Percentiles rank a stretch among this genome's conserved stretches.
phyloP scores from a whole-genome alignment of 208 protist genomes.

The Acanthamoeba polyphaga region DNA sequence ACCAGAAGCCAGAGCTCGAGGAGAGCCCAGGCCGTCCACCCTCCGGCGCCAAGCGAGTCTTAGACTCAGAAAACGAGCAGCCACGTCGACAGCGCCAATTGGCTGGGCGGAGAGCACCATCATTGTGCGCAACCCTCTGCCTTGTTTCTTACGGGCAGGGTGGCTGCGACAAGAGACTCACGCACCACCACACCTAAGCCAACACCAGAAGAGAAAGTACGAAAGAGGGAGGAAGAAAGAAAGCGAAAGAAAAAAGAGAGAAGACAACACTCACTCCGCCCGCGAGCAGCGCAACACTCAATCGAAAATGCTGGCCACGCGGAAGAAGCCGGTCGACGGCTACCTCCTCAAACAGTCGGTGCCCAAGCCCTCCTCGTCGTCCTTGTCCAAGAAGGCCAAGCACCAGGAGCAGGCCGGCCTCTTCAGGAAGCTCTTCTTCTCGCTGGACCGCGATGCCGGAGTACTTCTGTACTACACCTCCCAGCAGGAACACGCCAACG shows the following conservation, averaged over 20 bases:
- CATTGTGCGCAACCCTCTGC: too few relatives aligned
- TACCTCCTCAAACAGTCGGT: constrained; percentile 38
- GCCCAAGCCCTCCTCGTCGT: background rate
- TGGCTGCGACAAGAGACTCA: too few relatives aligned
- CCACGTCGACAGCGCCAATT: too few relatives aligned
- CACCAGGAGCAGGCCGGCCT: background rate
- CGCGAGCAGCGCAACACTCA: background rate
- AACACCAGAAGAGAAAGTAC: background rate
- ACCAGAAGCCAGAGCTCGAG: too few relatives aligned
- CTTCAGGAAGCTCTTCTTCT: constrained; percentile 27
- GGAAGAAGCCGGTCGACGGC: constrained; percentile 13
- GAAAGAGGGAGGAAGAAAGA: background rate
- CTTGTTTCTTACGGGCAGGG: too few relatives aligned
- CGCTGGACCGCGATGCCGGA: background rate
- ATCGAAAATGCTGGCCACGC: background rate
- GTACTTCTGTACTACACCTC: background rate
- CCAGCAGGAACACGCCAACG: background rate
- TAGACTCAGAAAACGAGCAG: too few relatives aligned
- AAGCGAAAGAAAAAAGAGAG: too few relatives aligned
- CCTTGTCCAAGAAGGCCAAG: background rate
- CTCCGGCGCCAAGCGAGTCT: too few relatives aligned
- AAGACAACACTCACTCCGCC: too few relatives aligned
- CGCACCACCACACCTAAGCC: background rate
- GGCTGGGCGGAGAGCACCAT: too few relatives aligned
- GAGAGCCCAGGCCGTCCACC: too few relatives aligned